Evolutionary conservation across 257 asterid species (phyloP), one percentile per base, ranked within the genome.

Genomic region (Solanum chiquidenum): DNA sequence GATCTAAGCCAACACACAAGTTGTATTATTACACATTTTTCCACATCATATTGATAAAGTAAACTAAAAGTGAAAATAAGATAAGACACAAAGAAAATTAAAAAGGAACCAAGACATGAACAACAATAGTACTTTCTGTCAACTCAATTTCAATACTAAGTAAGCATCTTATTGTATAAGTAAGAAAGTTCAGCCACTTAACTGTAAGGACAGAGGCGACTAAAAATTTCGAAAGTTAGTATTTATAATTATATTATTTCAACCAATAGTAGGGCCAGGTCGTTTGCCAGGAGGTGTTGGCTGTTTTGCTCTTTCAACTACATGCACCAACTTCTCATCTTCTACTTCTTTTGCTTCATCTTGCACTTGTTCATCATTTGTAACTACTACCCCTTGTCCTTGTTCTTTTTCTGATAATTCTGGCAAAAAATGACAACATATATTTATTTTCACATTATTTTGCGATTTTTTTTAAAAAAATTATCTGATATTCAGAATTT

Each of bases 261-360:
- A 27, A 46, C 66, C 85, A 80, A 3, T 77, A 7, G n/a, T 44
- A 4, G 85, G 85, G 20, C 66, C 18, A 80, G 85, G 42, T 80
- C 68, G n/a, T 80, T 80, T 80, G 68, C 68, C 29, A 8, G 85
- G 85, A 80, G 85, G 85, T 16, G 64, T 18, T 27, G 85, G 27
- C 10, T 2, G 1, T 80, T 80, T 80, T 46, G 85, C 85, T 13
- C 27, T 80, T 29, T 1, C 16, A 80, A 80, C 85, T 29, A 9
- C 85, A 4, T 80, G 66, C 42, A 9, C 42, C 29, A 80, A 16
- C 5, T 23, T 34, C 29, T 80, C 85, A 20, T 46, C 85, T 80
- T 80, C 9, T 5, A 7, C 68, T 2, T 80, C 12, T 16, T 3
- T 13, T 18, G 29, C 40, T 3, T 80, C 66, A 27, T 46, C 62